These are phyloP conservation scores for Cruciata laevipes DNA, from an alignment of 257 asterid species.

Conservation along the genomic window DNA sequence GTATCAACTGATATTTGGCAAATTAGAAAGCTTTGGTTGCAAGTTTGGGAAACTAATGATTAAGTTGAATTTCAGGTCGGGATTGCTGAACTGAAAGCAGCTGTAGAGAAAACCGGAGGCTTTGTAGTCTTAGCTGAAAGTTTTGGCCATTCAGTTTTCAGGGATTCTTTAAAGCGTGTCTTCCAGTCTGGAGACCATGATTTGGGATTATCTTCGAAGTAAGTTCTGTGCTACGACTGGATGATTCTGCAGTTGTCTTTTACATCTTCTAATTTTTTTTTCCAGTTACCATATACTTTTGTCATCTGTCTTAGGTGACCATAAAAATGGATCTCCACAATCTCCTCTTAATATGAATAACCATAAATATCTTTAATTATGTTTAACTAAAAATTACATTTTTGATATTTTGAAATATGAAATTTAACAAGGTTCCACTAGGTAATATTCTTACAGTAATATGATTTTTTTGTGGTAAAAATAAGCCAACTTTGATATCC, in stretches of 20 bases:
- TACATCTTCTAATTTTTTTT: background rate
- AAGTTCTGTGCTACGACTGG: constrained; percentile 24
- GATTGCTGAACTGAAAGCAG: constrained; percentile 90
- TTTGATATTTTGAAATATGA: background rate
- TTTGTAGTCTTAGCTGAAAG: constrained; percentile 93
- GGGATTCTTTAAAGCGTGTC: constrained; percentile 73
- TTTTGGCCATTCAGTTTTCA: constrained; percentile 93
- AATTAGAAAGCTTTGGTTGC: background rate
- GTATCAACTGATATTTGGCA: background rate
- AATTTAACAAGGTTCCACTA: background rate
- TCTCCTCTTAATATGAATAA: too few relatives aligned
- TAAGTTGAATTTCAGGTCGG: constrained; percentile 56
- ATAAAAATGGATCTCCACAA: too few relatives aligned
- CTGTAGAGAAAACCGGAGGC: constrained; percentile 90
- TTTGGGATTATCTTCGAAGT: constrained; percentile 87
- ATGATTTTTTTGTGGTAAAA: too few relatives aligned
- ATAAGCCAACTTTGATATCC: too few relatives aligned
- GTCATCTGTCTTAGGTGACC: background rate
- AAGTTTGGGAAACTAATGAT: constrained; percentile 3
- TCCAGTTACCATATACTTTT: background rate
- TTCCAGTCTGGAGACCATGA: constrained; percentile 77
- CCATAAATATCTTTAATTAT: background rate
- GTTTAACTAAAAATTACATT: background rate
- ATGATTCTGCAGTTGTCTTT: background rate
- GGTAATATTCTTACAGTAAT: background rate